These are phyloP conservation scores for Rhodotorula sp. DNA, from an alignment of 1,284 basidiomycete species.

Conservation along the genomic window DNA sequence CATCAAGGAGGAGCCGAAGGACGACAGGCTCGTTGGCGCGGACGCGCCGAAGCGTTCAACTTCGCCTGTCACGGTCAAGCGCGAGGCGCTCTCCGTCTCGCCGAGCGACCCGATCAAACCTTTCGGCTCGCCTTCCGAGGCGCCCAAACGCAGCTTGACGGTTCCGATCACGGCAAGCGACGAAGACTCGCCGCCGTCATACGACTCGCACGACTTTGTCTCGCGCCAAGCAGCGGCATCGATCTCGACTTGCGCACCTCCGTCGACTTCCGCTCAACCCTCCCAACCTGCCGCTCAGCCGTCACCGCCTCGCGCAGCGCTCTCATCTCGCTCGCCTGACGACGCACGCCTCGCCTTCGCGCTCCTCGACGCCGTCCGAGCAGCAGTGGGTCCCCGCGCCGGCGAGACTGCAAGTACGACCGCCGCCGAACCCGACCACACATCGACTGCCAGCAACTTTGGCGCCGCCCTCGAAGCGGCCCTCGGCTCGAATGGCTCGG, in stretches of 20 bases:
- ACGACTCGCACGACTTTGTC: conserved; percentile 5
- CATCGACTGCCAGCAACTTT: not conserved
- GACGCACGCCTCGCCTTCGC: conserved; percentile 19
- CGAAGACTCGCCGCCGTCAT: conserved; percentile 13
- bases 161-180: no score
- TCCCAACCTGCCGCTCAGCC: not conserved
- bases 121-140: conserved; percentile 1
- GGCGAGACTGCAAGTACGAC: not conserved
- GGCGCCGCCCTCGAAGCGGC: not conserved
- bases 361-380: conserved; percentile 19
- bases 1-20: not conserved
- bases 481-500: not conserved
- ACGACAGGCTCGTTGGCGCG: not conserved
- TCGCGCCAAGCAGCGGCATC: not conserved
- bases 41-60: not conserved
- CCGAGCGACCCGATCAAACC: conserved; percentile 3
- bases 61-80: not conserved
- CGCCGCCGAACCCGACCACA: no score
- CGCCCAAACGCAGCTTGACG: not conserved
- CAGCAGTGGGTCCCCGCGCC: conserved; percentile 2
- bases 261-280: not conserved
- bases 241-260: not conserved
- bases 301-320: not conserved
- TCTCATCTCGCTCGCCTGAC: not conserved
- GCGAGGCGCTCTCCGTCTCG: not conserved